A percentile compares a stretch with the other conserved stretches of the same genome.
These are phyloP conservation scores for Podospora australis DNA, from an alignment of 495 filamentous ascomycete genomes.

Conservation along the genomic window DNA sequence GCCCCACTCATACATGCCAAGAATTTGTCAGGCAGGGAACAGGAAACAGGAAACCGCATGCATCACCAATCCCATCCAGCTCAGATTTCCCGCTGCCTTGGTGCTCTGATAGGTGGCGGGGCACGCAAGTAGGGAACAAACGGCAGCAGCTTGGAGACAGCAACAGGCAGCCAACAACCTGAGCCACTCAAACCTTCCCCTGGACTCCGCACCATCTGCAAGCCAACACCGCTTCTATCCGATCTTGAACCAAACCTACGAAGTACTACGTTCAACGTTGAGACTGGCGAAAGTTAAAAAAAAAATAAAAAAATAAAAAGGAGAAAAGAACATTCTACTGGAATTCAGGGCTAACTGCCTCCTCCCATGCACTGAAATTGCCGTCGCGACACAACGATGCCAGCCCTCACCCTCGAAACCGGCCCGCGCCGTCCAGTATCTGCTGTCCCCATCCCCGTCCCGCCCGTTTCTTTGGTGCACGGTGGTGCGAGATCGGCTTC, in stretches of 20 bases:
- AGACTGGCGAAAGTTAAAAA: no score
- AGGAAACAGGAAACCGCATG: no score
- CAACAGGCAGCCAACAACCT: no score
- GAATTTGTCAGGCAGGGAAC: no score
- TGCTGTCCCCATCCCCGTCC: slow-evolving; percentile 2
- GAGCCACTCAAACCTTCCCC: background rate
- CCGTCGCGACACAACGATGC: slow-evolving; percentile 14
- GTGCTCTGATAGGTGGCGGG: no score
- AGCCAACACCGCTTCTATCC: background rate
- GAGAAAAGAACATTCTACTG: background rate
- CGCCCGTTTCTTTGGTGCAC: background rate
- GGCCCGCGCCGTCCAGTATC: background rate
- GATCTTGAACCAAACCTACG: background rate
- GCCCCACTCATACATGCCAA: no score
- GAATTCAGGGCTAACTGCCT: background rate
- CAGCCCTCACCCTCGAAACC: slow-evolving; percentile 25
- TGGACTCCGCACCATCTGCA: background rate
- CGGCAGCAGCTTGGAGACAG: no score
- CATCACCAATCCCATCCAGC: no score
- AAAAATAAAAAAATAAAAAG: no score
- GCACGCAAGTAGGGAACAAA: background rate
- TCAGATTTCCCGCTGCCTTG: no score
- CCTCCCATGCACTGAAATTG: background rate
- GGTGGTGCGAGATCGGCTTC: background rate
- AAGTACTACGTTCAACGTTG: background rate